Base-by-base conservation (phyloP, 345 rosid species). In the Rhizophora apiculata region DNA sequence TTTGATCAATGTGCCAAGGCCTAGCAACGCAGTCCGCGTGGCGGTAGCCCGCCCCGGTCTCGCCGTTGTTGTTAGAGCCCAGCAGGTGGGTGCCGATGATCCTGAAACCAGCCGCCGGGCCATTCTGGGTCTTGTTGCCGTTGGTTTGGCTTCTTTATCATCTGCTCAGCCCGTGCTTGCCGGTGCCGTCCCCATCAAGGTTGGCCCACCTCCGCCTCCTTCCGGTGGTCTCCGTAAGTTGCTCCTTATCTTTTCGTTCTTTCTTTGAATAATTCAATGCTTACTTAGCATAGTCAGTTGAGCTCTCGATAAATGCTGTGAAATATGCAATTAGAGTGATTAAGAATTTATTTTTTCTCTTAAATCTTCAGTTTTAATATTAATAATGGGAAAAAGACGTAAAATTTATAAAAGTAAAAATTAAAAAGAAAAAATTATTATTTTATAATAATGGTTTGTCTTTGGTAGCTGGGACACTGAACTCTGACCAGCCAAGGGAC, bases 221-320 rank as follows among this genome's bases (percentile, higher is more conserved):
- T 91, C 97, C 37, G 98, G 97, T 27, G 98, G 98, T 34, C 85
- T 94, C 61, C 86, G 97, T 94, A 85, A 87, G 97, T 87, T 36
- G 97, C 86, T 36, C 15, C 15, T 63, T 11, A 27, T 22, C 20
- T 8, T 37, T 26, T 54, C 9, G 24, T 24, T 24, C 24, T 3
- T 10, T 24, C 8, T 51, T 53, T 31, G 30, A n/a, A 52, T 65
- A 26, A 7, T 34, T 34, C 10, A 34, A 34, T 34, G 37, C 37
- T 9, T 34, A 34, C 24, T 24, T 24, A 24, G 1, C 1, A 5
- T 31, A 31, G 34, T 31, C 34, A 31, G 34, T 31, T 31, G 34
- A 5, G 34, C 6, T 31, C 4, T 30, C 31, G 5, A 30, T 30
- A 30, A 30, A 30, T 24, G 24, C 24, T 24, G 24, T 24, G 24